These are phyloP conservation scores for Crithidia bombi DNA, from an alignment of 208 protist genomes.

Conservation along the genomic window DNA sequence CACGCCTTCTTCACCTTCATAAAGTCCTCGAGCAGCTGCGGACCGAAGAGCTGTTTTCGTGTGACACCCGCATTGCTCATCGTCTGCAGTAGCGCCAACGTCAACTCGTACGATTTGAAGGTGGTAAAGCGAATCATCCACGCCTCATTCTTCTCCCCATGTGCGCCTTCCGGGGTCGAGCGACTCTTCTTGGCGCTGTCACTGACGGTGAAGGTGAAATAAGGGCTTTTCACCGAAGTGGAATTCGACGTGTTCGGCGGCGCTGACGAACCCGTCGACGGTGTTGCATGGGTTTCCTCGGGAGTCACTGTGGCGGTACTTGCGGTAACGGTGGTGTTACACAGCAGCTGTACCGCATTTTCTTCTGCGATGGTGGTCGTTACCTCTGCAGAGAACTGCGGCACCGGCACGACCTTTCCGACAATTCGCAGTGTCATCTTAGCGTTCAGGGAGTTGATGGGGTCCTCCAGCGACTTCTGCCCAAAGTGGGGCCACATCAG, in stretches of 20 bases:
- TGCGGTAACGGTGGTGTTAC: background rate
- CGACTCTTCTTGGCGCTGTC: background rate
- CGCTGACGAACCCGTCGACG: background rate
- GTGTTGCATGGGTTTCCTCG: background rate
- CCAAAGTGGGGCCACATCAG: slow-evolving; percentile 19
- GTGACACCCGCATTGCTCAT: background rate
- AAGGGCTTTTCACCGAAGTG: background rate
- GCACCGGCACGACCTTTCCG: background rate
- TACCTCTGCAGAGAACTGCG: background rate
- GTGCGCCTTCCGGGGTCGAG: background rate
- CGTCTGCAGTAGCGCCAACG: slow-evolving; percentile 6
- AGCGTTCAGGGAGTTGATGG: slow-evolving; percentile 12
- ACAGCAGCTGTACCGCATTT: background rate
- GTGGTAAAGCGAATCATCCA: slow-evolving; percentile 6
- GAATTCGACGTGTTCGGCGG: background rate
- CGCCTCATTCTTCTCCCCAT: background rate
- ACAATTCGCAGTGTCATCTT: slow-evolving; percentile 11
- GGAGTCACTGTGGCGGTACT: background rate
- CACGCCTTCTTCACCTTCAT: background rate
- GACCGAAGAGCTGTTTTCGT: background rate
- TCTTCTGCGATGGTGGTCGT: background rate
- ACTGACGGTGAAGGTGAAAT: background rate
- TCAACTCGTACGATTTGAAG: slow-evolving; percentile 15
- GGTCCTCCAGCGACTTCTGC: background rate
- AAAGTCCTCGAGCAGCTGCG: background rate